Percentiles rank a stretch among this genome's conserved stretches.
Evolutionary conservation across 495 filamentous ascomycete species (phyloP).

Genomic region (Podospora comata): DNA sequence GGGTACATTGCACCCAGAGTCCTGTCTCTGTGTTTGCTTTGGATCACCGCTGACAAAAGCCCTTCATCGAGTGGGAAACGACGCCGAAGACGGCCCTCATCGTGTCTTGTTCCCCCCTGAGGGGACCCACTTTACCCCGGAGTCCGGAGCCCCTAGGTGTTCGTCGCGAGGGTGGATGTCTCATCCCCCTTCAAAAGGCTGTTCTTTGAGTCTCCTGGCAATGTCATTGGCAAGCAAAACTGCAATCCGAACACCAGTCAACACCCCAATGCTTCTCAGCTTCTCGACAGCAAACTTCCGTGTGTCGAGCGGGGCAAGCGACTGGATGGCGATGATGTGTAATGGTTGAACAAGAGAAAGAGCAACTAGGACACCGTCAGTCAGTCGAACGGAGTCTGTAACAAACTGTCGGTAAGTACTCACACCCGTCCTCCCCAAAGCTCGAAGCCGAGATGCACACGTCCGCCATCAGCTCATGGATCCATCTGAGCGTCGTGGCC

Average conservation of each 20-base stretch:
- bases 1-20: too few species aligned
- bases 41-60: too few species aligned
- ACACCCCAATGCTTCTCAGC: not conserved
- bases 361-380: not conserved
- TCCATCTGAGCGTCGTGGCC: not conserved
- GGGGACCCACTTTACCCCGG: too few species aligned
- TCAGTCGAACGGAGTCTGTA: not conserved
- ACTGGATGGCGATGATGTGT: not conserved
- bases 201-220: not conserved
- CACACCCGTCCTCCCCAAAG: not conserved
- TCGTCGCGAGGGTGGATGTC: too few species aligned
- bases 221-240: not conserved
- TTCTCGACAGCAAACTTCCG: not conserved
- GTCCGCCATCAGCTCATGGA: not conserved
- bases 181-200: not conserved
- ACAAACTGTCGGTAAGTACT: not conserved
- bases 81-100: constrained; percentile 41
- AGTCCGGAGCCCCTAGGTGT: not conserved
- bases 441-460: not conserved
- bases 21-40: too few species aligned
- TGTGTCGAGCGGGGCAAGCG: not conserved
- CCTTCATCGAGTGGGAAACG: constrained; percentile 38
- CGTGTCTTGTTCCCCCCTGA: too few species aligned
- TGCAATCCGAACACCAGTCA: not conserved
- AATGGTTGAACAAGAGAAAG: not conserved